Evolutionary conservation across 352 stramenopile genomes (phyloP), one percentile per base, ranked within the genome.

Genomic region (Pythium aquatile): DNA sequence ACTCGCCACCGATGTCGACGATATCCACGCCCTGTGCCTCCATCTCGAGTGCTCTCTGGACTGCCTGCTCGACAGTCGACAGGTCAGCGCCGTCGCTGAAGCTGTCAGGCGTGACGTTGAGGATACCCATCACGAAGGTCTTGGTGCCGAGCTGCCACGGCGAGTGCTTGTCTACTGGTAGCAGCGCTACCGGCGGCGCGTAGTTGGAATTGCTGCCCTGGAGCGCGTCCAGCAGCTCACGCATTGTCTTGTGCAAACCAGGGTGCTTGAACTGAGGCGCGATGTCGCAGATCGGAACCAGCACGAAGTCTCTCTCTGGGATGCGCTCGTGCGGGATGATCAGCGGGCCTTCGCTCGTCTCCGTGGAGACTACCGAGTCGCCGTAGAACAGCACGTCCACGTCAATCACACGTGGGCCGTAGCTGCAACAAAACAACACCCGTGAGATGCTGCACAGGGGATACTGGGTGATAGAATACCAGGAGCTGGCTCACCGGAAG

Each of bases 41-140:
- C 88, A 99, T 96, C 56, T 94, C 70, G 11, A 97, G 63, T 1
- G 95, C 95, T 24, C 88, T 87, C 10, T 85, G 55, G 9, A 98
- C 80, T 4, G 97, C 92, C 16, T 62, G 44, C 26, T 89, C 73
- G 6, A 68, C 67, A 2, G 71, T 84, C 17, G 64, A 48, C 10
- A 87, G 48, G 17, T 88, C 74, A 2, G 70, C 74, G 3, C 75
- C 68, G 40, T 88, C 83, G 76, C 93, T 98, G 67, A 99, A 99
- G 71, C 91, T 98, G 75, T 99, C 97, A 10, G 98, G 97, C 17
- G 98, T 99, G n/a, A 98, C 87, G 78, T 99, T 99, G 6, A 99
- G 63, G 70, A 99, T 99, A 32, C 97, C 97, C 97, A 99, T 99
- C 51, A 99, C 85, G 33, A 83, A 91, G 5, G 85, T 93, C 58